A percentile compares a stretch with the other conserved stretches of the same genome.
phyloP scores from a whole-genome alignment of 164 flowering plant genomes.

The Vitis cinerea region DNA sequence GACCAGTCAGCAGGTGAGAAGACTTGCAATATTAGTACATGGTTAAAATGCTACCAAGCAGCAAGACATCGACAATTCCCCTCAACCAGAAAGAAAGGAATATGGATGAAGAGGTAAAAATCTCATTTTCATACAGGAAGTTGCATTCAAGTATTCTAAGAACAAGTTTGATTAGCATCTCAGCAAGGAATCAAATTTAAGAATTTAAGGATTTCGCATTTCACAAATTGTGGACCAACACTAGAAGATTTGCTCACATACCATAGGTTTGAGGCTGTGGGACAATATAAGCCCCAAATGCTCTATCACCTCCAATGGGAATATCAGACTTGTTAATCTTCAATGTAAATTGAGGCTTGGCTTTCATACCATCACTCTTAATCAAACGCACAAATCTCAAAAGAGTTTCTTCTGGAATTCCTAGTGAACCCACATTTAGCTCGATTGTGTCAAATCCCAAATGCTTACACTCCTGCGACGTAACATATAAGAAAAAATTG shows the following conservation, averaged over 20 bases:
- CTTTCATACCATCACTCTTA: constrained; percentile 76
- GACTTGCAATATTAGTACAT: no score
- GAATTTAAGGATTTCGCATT: not conserved
- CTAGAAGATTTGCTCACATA: constrained; percentile 14
- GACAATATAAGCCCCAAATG: constrained; percentile 74
- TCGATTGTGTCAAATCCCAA: constrained; percentile 92
- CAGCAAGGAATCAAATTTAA: not conserved
- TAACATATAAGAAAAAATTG: not conserved
- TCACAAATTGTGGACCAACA: not conserved
- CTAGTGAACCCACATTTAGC: constrained; percentile 71
- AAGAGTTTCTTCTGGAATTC: constrained; percentile 80
- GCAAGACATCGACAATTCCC: no score
- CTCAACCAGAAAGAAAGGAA: no score
- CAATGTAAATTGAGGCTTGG: constrained; percentile 76
- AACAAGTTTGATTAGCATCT: not conserved
- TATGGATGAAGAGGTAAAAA: no score
- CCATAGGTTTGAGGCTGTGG: constrained; percentile 65
- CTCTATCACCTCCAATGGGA: constrained; percentile 59
- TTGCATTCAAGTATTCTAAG: no score
- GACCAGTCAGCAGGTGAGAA: no score
- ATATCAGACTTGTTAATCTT: constrained; percentile 76
- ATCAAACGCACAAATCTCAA: constrained; percentile 78
- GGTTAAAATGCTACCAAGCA: no score
- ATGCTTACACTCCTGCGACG: constrained; percentile 71
- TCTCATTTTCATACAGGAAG: no score